Evolutionary conservation across 768 basidiomycete genomes (phyloP).

Genomic region (Serendipita vermifera): DNA sequence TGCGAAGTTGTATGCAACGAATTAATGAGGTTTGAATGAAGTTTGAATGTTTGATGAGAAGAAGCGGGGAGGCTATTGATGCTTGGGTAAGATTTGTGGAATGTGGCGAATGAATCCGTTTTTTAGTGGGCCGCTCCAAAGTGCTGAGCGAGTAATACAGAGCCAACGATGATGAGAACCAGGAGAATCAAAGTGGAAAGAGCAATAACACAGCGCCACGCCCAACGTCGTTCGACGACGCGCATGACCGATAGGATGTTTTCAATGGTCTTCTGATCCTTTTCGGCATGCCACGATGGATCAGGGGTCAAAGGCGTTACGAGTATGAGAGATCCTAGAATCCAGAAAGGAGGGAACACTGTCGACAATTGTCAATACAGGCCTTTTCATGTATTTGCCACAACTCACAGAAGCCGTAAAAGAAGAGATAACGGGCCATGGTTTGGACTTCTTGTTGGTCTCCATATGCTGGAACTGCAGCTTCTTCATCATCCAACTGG

Average conservation of each 20-base stretch:
- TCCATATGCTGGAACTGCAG: not conserved
- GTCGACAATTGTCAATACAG: not conserved
- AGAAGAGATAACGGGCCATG: slow-evolving; percentile 4
- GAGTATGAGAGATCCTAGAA: slow-evolving; percentile 2
- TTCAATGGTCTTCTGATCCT: not conserved
- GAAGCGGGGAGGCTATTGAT: no score
- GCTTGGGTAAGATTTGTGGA: no score
- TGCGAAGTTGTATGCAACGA: no score
- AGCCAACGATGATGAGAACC: not conserved
- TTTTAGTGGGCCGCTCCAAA: no score
- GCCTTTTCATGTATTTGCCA: not conserved
- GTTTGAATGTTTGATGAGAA: no score
- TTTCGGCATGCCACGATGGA: not conserved
- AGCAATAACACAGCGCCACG: slow-evolving; percentile 4
- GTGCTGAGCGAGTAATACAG: not conserved
- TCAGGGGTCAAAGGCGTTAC: not conserved
- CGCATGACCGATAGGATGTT: not conserved
- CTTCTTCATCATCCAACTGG: slow-evolving; percentile 7
- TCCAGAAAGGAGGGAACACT: slow-evolving; percentile 8
- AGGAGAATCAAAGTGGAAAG: not conserved
- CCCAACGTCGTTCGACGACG: slow-evolving; percentile 3
- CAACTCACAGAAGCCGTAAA: slow-evolving; percentile 1
- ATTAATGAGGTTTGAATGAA: no score
- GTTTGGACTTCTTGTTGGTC: slow-evolving; percentile 3
- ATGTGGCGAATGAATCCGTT: no score